Evolutionary conservation across 2,329 filamentous ascomycete species (phyloP).

Genomic region (Stagonosporopsis rhizophila): DNA sequence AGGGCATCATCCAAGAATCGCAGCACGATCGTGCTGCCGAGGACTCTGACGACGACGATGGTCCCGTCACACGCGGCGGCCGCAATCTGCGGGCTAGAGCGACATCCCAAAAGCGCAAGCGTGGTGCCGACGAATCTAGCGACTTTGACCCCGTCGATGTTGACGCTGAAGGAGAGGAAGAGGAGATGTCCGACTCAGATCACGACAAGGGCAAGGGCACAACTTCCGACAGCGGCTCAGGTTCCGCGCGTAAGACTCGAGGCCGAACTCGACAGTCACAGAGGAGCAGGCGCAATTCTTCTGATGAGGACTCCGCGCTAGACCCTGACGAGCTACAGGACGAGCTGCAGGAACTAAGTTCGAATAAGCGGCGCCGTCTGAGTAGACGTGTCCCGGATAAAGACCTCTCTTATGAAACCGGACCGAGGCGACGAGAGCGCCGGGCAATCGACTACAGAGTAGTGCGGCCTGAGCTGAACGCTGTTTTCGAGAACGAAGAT

Average conservation of each 20-base stretch:
- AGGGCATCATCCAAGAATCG: conserved; percentile 53
- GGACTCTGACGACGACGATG: conserved; percentile 64
- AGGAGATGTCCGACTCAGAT: conserved; percentile 62
- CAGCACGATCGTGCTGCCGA: conserved; percentile 48
- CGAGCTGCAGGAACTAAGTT: conserved; percentile 65
- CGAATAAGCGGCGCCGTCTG: conserved; percentile 54
- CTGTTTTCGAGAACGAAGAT: conserved; percentile 77
- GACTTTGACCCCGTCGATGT: conserved; percentile 69
- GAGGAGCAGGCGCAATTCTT: conserved; percentile 56
- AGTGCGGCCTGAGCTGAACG: conserved; percentile 73
- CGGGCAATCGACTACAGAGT: conserved; percentile 83
- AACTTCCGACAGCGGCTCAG: conserved; percentile 49
- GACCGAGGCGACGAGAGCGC: conserved; percentile 68
- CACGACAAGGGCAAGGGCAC: conserved; percentile 51
- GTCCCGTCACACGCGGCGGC: conserved; percentile 58
- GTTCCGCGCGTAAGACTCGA: conserved; percentile 58
- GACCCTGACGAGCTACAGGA: conserved; percentile 59
- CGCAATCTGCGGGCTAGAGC: conserved; percentile 47
- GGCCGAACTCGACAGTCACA: conserved; percentile 54
- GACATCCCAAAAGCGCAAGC: conserved; percentile 43
- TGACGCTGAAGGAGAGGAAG: conserved; percentile 61
- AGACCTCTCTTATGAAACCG: conserved; percentile 61
- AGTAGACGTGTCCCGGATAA: conserved; percentile 46
- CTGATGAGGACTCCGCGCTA: conserved; percentile 56
- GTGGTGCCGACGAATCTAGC: conserved; percentile 63